Percentiles rank a stretch among this genome's conserved stretches.
phyloP scores from a whole-genome alignment of 192 early-diverging fungal genomes.

The Backusella morwellensis region DNA sequence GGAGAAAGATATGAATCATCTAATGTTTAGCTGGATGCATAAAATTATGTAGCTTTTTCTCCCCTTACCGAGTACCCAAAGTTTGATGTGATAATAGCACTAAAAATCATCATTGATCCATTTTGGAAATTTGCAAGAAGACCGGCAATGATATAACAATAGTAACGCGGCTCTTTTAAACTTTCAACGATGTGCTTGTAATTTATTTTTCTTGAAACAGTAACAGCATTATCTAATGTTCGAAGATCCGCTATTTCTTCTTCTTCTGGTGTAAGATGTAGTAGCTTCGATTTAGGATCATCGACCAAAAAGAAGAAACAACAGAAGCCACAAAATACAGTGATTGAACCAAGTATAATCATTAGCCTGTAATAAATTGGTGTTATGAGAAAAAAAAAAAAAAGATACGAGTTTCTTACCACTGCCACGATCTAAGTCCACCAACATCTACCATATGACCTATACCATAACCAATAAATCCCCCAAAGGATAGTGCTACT shows the following conservation, averaged over 20 bases:
- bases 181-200: conserved; percentile 19
- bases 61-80: conserved; percentile 25
- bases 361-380: background rate
- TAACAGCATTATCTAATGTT: conserved; percentile 23
- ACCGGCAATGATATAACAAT: background rate
- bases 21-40: background rate
- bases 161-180: conserved; percentile 21
- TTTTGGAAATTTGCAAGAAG: conserved; percentile 20
- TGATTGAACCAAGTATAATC: conserved; percentile 30
- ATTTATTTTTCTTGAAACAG: conserved; percentile 12
- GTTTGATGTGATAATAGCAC: conserved; percentile 4
- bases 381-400: background rate
- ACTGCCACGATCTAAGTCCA: conserved; percentile 23
- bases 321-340: conserved; percentile 11
- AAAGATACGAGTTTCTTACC: background rate
- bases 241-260: background rate
- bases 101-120: conserved; percentile 18
- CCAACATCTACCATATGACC: conserved; percentile 17
- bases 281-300: conserved; percentile 1
- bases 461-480: conserved; percentile 24
- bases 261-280: background rate
- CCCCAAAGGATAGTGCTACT: conserved; percentile 18
- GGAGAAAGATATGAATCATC: background rate
- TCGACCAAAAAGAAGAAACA: conserved; percentile 25
- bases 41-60: background rate